phyloP scores from a whole-genome alignment of 495 filamentous ascomycete species.

The Chaetomidium leptoderma region DNA sequence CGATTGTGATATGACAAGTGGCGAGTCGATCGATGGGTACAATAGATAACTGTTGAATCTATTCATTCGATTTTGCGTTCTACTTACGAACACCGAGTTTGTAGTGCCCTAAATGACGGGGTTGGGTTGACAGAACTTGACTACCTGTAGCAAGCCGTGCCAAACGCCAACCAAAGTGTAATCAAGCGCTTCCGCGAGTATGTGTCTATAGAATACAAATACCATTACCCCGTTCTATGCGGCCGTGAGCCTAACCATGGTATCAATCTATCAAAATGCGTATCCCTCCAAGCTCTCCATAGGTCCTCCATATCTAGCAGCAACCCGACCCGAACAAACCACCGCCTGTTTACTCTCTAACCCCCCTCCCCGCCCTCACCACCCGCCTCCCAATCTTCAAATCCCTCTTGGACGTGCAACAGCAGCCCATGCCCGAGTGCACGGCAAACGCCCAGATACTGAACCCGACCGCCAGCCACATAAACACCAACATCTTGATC shows the following conservation, averaged over 20 bases:
- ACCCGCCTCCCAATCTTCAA: slow-evolving; percentile 46
- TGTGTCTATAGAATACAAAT: background rate
- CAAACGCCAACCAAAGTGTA: too few relatives aligned
- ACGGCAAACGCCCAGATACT: slow-evolving; percentile 64
- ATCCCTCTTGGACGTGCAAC: slow-evolving; percentile 59
- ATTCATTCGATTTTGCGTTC: too few relatives aligned
- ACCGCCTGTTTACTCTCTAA: background rate
- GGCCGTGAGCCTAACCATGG: background rate
- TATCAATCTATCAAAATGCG: slow-evolving; percentile 2
- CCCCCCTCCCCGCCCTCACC: slow-evolving; percentile 15
- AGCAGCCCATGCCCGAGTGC: slow-evolving; percentile 70
- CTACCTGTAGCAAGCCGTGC: too few relatives aligned
- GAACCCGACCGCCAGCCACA: slow-evolving; percentile 76
- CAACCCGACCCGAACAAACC: background rate
- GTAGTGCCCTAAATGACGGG: too few relatives aligned
- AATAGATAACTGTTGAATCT: too few relatives aligned
- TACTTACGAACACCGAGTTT: too few relatives aligned
- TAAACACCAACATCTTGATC: slow-evolving; percentile 73
- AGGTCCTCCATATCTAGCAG: too few relatives aligned
- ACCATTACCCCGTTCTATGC: background rate
- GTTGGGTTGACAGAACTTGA: too few relatives aligned
- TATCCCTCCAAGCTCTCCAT: too few relatives aligned
- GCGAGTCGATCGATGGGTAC: too few relatives aligned
- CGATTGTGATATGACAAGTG: too few relatives aligned
- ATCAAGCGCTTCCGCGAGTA: background rate